A percentile compares a stretch with the other conserved stretches of the same genome.
Evolutionary conservation across 176 grass and related monocot species (phyloP).

Genomic region (Stipa capillata): DNA sequence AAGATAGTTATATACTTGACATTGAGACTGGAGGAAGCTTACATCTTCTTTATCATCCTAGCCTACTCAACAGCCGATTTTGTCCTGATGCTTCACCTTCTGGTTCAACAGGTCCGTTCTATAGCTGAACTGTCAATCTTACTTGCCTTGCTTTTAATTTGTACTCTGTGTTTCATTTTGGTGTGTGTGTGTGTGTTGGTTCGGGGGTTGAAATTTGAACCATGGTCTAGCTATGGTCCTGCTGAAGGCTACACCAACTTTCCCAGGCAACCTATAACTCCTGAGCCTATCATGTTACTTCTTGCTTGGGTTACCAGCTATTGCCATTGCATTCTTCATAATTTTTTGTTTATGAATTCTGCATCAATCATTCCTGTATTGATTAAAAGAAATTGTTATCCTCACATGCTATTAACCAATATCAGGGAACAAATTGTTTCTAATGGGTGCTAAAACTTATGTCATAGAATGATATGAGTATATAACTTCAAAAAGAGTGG

Average conservation of each 20-base stretch:
- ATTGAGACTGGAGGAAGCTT: constrained; percentile 62
- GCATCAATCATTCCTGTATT: neutral
- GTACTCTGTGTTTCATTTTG: neutral
- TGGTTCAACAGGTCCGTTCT: constrained; percentile 73
- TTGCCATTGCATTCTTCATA: neutral
- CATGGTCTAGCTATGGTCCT: neutral
- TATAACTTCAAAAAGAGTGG: neutral
- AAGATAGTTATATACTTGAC: constrained; percentile 62
- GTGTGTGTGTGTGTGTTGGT: constrained; percentile 22
- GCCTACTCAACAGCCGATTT: constrained; percentile 61
- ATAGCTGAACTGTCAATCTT: neutral
- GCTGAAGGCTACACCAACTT: neutral
- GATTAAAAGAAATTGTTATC: neutral
- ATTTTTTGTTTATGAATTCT: neutral
- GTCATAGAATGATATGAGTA: constrained; percentile 10
- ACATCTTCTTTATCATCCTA: constrained; percentile 91
- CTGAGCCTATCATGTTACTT: neutral
- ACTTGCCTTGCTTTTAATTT: neutral
- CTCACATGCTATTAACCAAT: neutral
- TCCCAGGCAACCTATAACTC: neutral
- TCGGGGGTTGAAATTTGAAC: constrained; percentile 8
- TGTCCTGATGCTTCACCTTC: constrained; percentile 90
- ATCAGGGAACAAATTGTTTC: constrained; percentile 6
- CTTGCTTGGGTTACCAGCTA: neutral
- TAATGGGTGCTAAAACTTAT: neutral